A percentile compares a stretch with the other conserved stretches of the same genome.
These are phyloP conservation scores for Prunus kanzakura DNA, from an alignment of 306 rosid species.

Conservation along the genomic window DNA sequence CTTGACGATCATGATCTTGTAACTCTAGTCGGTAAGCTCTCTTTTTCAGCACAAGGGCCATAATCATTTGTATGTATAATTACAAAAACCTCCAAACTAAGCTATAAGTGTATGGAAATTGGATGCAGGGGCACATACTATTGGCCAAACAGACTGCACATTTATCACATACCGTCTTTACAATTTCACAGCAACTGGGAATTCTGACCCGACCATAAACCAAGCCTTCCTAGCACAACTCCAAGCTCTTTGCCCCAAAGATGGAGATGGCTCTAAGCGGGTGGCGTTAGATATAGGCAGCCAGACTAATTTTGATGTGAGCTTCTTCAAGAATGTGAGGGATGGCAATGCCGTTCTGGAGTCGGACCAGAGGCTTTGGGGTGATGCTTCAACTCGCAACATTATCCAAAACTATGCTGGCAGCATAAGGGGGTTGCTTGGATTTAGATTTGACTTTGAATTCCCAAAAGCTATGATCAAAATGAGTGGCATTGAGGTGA, in stretches of 20 bases:
- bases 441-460: constrained; percentile 57
- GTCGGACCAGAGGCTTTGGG: constrained; percentile 79
- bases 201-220: constrained; percentile 64
- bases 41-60: background rate
- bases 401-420: constrained; percentile 60
- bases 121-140: constrained; percentile 66
- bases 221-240: constrained; percentile 43
- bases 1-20: constrained; percentile 67
- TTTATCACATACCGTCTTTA: constrained; percentile 58
- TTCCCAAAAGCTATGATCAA: constrained; percentile 75
- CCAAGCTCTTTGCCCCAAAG: constrained; percentile 45
- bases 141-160: constrained; percentile 60
- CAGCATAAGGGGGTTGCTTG: constrained; percentile 48
- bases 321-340: constrained; percentile 61
- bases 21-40: constrained; percentile 54
- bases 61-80: no score
- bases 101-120: background rate
- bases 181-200: constrained; percentile 58
- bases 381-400: constrained; percentile 34
- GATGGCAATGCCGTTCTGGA: constrained; percentile 62
- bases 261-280: constrained; percentile 52
- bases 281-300: constrained; percentile 56
- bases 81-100: no score
- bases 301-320: constrained; percentile 47
- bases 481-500: constrained; percentile 67